Conservation (phyloP, 306 rosid species). For the Vicia sativa region DNA sequence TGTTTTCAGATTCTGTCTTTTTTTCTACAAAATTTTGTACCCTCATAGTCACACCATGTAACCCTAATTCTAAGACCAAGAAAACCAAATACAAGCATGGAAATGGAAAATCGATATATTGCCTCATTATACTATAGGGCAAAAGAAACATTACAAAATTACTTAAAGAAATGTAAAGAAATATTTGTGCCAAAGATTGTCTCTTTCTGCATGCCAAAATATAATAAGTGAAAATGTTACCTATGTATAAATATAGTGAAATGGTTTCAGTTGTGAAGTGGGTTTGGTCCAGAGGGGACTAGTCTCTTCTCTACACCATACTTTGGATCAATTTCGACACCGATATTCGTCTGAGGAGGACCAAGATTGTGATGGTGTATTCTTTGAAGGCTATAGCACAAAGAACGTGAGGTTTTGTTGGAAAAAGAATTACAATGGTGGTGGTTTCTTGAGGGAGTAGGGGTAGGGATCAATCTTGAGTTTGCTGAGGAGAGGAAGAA, state of each 20-base stretch:
- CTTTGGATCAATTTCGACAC: conserved; percentile 71
- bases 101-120: conserved; percentile 48
- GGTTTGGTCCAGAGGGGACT: conserved; percentile 98
- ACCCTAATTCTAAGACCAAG: neutral
- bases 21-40: conserved; percentile 37
- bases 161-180: conserved; percentile 6
- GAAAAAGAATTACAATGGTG: conserved; percentile 62
- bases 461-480: conserved; percentile 15
- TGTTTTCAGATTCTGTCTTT: conserved; percentile 61
- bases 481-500: conserved; percentile 32
- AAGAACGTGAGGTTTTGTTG: conserved; percentile 55
- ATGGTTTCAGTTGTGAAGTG: conserved; percentile 71
- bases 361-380: conserved; percentile 32
- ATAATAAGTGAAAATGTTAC: conserved; percentile 25
- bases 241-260: neutral
- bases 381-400: conserved; percentile 63
- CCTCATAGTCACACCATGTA: too few species aligned
- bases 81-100: conserved; percentile 72
- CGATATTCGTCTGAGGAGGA: conserved; percentile 8
- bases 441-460: conserved; percentile 41
- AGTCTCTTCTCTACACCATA: conserved; percentile 73
- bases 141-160: neutral
- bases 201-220: conserved; percentile 32
- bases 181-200: conserved; percentile 19
- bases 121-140: neutral